Evolutionary conservation across 331 rosid genomes (phyloP), one percentile per base, ranked within the genome.

Genomic region (Quercus tomentella): DNA sequence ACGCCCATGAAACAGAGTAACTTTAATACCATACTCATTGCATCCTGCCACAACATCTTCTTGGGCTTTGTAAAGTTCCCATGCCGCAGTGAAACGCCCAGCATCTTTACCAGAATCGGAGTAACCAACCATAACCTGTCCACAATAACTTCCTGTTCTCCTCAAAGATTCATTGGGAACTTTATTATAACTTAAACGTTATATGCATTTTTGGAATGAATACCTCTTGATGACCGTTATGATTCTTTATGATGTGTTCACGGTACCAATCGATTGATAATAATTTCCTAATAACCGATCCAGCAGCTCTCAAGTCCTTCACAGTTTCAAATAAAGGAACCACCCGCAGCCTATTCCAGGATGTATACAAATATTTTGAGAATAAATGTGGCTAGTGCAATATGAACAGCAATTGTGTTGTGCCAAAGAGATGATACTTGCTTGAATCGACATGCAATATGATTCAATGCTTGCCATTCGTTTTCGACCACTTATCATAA

Each of bases 51-150:
- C 93, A 74, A 94, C 97, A 87, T 94, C 98, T 83, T 94, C 98
- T 80, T 94, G 98, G 81, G 97, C 98, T 87, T 92, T 94, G 88
- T 89, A 94, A 77, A 94, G 97, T 77, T 94, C 98, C 98, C 98
- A 94, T 62, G 97, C 98, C 52, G 97, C 97, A 73, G 95, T 87
- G 60, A 94, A 92, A 76, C 97, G 97, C 65, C 98, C 98, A 54
- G 97, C 98, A 87, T 92, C 98, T 89, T 92, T 94, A 60, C 97
- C 97, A 80, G 98, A 94, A 86, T 94, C 98, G 70, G 98, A 94
- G 84, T 94, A 94, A 57, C 97, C 97, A 74, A 94, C 98, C 98
- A 94, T 94, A 69, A 94, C 97, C 98, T 94, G 89, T 77, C 75
- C 73, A 78, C 33, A 82, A 63, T 68, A 85, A 75, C 75, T 72